Evolutionary conservation across 306 rosid genomes (phyloP).

Genomic region (Sphenostylis stenocarpa): DNA sequence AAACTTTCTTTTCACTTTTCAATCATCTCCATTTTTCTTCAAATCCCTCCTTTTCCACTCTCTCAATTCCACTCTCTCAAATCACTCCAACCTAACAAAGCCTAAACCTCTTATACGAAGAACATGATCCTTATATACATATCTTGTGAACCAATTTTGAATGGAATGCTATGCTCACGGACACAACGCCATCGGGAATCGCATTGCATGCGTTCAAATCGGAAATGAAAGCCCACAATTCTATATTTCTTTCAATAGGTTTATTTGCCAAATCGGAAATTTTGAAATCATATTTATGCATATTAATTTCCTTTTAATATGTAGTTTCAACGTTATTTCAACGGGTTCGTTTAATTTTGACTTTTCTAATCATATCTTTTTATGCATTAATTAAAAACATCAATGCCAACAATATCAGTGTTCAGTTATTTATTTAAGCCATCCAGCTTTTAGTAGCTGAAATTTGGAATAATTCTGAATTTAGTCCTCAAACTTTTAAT

Average conservation of each 20-base stretch:
- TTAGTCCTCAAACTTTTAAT: too few relatives aligned
- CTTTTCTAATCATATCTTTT: background rate
- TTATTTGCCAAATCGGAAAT: background rate
- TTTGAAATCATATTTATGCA: background rate
- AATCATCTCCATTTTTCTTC: too few relatives aligned
- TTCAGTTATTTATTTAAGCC: background rate
- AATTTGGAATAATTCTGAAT: too few relatives aligned
- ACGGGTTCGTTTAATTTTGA: background rate
- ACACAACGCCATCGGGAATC: slow-evolving; percentile 6
- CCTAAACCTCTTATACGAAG: too few relatives aligned
- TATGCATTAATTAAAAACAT: background rate
- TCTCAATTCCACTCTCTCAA: too few relatives aligned
- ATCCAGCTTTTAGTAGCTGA: background rate
- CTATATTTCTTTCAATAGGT: background rate
- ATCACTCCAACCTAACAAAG: too few relatives aligned
- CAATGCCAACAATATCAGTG: background rate
- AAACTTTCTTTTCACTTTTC: too few relatives aligned
- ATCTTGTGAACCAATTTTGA: too few relatives aligned
- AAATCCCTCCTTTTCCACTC: too few relatives aligned
- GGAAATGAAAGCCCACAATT: background rate
- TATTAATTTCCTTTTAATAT: background rate
- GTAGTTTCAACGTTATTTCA: background rate
- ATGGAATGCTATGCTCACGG: background rate
- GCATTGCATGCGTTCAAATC: background rate
- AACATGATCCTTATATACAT: background rate